phyloP scores from a whole-genome alignment of 129 eudicot genomes.

The Oenanthe sinensis region DNA sequence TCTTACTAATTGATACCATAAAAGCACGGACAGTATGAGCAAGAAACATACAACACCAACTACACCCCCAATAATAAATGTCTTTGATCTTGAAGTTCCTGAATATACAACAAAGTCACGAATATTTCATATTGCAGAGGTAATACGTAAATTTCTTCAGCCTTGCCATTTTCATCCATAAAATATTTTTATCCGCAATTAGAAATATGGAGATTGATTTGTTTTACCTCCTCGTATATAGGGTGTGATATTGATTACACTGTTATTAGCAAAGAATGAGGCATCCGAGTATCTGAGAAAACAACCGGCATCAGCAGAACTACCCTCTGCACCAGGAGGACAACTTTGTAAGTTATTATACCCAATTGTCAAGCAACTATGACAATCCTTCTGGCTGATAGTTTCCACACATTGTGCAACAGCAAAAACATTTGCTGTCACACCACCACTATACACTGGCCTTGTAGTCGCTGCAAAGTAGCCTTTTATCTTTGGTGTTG shows the following conservation, averaged over 20 bases:
- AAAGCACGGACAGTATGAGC: conserved; percentile 29
- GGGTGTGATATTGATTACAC: conserved; percentile 17
- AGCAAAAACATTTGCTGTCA: background rate
- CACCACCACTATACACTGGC: conserved; percentile 14
- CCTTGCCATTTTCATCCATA: background rate
- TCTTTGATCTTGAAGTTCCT: conserved; percentile 53
- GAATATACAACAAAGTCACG: background rate
- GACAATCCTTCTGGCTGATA: conserved; percentile 24
- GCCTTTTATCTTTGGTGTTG: conserved; percentile 30
- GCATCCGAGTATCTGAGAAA: conserved; percentile 28
- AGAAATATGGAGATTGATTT: background rate
- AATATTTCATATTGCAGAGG: background rate
- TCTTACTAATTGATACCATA: conserved; percentile 36
- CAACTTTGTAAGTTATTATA: conserved; percentile 23
- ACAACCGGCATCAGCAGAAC: conserved; percentile 28
- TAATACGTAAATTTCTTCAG: too few relatives aligned
- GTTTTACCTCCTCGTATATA: conserved; percentile 20
- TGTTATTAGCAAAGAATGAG: conserved; percentile 8
- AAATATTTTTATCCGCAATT: background rate
- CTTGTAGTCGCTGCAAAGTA: conserved; percentile 28
- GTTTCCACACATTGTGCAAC: conserved; percentile 30
- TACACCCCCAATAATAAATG: conserved; percentile 52
- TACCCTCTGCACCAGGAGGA: conserved; percentile 28
- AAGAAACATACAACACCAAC: conserved; percentile 50
- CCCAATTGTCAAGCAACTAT: conserved; percentile 28